Base-by-base conservation (phyloP, 2,329 filamentous ascomycete species). In the Sporothrix curviconia region DNA sequence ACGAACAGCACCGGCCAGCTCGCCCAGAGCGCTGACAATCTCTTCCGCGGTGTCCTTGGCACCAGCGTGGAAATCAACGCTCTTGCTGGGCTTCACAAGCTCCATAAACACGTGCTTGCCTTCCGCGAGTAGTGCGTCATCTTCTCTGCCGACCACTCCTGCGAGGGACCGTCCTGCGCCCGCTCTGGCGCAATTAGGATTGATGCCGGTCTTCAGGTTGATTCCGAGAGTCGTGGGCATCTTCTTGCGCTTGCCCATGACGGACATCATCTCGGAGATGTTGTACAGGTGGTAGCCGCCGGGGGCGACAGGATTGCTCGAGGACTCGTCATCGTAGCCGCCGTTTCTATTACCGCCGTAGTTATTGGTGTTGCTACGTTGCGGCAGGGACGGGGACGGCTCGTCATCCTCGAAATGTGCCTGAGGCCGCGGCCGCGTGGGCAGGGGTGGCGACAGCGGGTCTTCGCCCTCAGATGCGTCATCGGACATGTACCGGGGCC, bases 41-140 rank as follows among this genome's bases (percentile, higher is more conserved):
- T 97, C 92, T 63, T 92, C 85, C 7, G 94, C 94, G 6, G 92
- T 96, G 71, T 97, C 94, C 73, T 97, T 99, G 46, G 92, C 91
- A 43, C 94, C 94, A 17, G 94, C 95, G 70, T 99, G 94, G 64
- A 99, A 95, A 72, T 99, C 94, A 58, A 96, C 79, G 70, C 91
- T 96, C 75, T 92, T 96, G 73, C 90, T 96, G 7, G 94, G 94
- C 55, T 87, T 80, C 53, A 96, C 86, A 47, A 99, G 78, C 70
- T 99, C 94, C 69, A 99, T 79, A 68, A 99, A 99, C 14, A 99
- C 89, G 71, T 97, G 94, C 69, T 99, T 99, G 36, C 92, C 94
- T 74, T 99, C 94, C 95, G 90, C 22, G 92, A 96, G 71, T 97
- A 97, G 71, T 96, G 90, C n/a, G 88, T 91, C 79, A 99, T 87